Evolutionary conservation across 73 alveolate genomes (phyloP).

Genomic region (Stentor coeruleus): DNA sequence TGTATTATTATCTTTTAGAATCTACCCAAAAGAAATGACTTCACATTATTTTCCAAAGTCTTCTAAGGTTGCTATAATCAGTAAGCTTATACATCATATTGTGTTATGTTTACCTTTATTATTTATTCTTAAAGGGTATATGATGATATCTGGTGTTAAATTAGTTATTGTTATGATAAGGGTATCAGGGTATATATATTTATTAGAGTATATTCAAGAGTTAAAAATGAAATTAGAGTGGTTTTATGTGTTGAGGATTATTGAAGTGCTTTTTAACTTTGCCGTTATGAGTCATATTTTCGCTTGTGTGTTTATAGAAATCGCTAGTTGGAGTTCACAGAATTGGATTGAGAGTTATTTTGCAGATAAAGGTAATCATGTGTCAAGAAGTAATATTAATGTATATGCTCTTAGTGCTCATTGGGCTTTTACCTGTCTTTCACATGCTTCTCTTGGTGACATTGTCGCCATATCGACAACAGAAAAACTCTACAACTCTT

Average conservation of each 20-base stretch:
- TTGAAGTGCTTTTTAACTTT: slow-evolving; percentile 45
- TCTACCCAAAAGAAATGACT: background rate
- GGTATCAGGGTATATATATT: background rate
- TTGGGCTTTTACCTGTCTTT: slow-evolving; percentile 42
- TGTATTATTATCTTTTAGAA: background rate
- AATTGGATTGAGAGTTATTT: slow-evolving; percentile 43
- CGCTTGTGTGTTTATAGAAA: slow-evolving; percentile 33
- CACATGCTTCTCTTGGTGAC: slow-evolving; percentile 64
- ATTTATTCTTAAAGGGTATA: background rate
- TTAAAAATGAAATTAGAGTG: background rate
- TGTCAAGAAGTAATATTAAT: background rate
- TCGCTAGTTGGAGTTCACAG: slow-evolving; percentile 33
- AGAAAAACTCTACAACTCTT: slow-evolving; percentile 44
- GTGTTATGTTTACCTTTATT: background rate
- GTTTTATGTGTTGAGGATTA: slow-evolving; percentile 29
- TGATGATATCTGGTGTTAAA: background rate
- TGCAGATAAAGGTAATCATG: slow-evolving; percentile 32
- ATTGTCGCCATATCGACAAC: slow-evolving; percentile 26
- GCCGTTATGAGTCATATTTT: slow-evolving; percentile 42
- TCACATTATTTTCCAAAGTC: background rate
- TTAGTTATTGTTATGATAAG: background rate
- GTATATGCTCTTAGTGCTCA: slow-evolving; percentile 44
- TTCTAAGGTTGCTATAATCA: background rate
- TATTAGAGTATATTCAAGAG: background rate
- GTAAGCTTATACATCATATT: background rate